Evolutionary conservation across 2,329 filamentous ascomycete species (phyloP).

Genomic region (Hypomyces perniciosus): DNA sequence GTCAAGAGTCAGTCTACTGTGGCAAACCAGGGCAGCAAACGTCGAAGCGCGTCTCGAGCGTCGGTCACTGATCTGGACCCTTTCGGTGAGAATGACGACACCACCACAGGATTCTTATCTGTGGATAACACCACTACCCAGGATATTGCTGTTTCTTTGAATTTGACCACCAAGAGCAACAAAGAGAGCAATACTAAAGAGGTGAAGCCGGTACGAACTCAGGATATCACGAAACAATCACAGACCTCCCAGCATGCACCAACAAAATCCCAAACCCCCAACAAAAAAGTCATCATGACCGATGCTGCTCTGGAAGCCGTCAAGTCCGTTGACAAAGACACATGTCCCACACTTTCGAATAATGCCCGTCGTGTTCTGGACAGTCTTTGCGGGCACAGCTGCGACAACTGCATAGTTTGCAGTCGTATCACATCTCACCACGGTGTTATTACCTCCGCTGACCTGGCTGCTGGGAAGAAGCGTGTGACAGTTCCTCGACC

Average conservation of each 20-base stretch:
- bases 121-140: constrained; percentile 29
- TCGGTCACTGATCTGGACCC: constrained; percentile 20
- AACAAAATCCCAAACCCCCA: constrained; percentile 22
- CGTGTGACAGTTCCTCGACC: constrained; percentile 58
- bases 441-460: constrained; percentile 31
- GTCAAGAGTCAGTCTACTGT: constrained; percentile 25
- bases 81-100: constrained; percentile 29
- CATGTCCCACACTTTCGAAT: constrained; percentile 43
- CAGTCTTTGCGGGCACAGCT: constrained; percentile 48
- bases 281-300: constrained; percentile 19
- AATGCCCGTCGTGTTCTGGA: constrained; percentile 50
- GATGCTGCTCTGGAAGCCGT: constrained; percentile 20
- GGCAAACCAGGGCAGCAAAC: constrained; percentile 39
- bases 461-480: constrained; percentile 44
- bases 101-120: constrained; percentile 29
- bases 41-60: constrained; percentile 24
- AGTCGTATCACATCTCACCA: constrained; percentile 44
- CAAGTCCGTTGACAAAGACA: constrained; percentile 22
- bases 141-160: constrained; percentile 29
- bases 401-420: constrained; percentile 53
- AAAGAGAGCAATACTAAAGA: constrained; percentile 15
- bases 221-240: constrained; percentile 19
- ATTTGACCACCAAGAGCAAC: constrained; percentile 16
- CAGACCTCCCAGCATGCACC: constrained; percentile 21
- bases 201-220: constrained; percentile 16